Evolutionary conservation across 2,329 filamentous ascomycete species (phyloP).

Genomic region (Fusarium drepaniforme): DNA sequence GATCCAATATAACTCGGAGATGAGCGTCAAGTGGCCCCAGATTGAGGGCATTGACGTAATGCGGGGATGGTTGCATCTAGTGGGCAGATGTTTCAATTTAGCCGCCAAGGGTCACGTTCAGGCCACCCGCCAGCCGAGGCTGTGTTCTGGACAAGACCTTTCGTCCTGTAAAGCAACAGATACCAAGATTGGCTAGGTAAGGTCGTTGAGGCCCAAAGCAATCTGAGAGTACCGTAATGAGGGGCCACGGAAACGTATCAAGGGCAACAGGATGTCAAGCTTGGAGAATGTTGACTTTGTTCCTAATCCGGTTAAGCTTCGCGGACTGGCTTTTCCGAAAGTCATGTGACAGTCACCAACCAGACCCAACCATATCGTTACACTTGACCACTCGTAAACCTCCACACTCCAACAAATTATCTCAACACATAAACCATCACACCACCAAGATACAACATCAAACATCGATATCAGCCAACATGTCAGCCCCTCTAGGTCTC

Average conservation of each 20-base stretch:
- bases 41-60: not conserved
- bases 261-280: not conserved
- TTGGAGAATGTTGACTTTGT: not conserved
- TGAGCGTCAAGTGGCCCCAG: not conserved
- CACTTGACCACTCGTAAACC: not conserved
- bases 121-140: not conserved
- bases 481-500: constrained; percentile 31
- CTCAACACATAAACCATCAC: not conserved
- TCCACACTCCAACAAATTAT: constrained; percentile 1
- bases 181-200: not conserved
- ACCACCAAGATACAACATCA: not conserved
- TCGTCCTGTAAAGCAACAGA: not conserved
- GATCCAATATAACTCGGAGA: not conserved
- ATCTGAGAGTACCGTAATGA: not conserved
- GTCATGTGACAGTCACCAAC: not conserved
- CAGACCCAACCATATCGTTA: not conserved
- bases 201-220: not conserved
- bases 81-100: not conserved
- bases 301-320: not conserved
- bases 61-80: not conserved
- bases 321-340: not conserved
- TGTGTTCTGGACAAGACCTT: not conserved
- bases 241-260: no score
- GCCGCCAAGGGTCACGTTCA: not conserved
- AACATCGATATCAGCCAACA: constrained; percentile 1